These are phyloP conservation scores for Calonectria henricotiae DNA, from an alignment of 2,329 filamentous ascomycete species.

Conservation along the genomic window DNA sequence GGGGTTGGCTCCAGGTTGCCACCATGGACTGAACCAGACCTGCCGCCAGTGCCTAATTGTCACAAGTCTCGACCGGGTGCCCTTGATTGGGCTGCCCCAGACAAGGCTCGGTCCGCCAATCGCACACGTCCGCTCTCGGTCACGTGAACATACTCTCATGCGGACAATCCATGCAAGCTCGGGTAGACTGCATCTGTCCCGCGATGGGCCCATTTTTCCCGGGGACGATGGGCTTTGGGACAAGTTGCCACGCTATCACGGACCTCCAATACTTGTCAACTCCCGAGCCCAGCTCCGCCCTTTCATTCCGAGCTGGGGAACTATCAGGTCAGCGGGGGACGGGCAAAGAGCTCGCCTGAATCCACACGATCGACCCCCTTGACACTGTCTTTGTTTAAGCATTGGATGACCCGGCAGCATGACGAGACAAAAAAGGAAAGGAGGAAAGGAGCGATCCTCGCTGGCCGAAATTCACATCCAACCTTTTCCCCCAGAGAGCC, in stretches of 20 bases:
- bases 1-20: slow-evolving; percentile 47
- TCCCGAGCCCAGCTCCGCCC: slow-evolving; percentile 28
- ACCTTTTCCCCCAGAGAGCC: slow-evolving; percentile 30
- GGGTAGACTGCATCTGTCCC: slow-evolving; percentile 57
- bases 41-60: slow-evolving; percentile 42
- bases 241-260: slow-evolving; percentile 45
- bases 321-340: slow-evolving; percentile 23
- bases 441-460: slow-evolving; percentile 37
- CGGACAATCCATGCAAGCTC: slow-evolving; percentile 55
- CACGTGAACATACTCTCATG: slow-evolving; percentile 59
- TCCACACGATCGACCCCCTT: slow-evolving; percentile 5
- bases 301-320: slow-evolving; percentile 18
- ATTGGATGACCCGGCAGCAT: background rate
- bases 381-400: background rate
- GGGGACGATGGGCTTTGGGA: slow-evolving; percentile 41
- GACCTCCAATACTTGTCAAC: slow-evolving; percentile 39
- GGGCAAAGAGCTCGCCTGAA: slow-evolving; percentile 4
- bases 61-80: slow-evolving; percentile 42
- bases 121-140: slow-evolving; percentile 56
- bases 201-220: slow-evolving; percentile 53
- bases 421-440: slow-evolving; percentile 29
- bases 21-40: slow-evolving; percentile 41
- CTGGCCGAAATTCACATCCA: slow-evolving; percentile 1
- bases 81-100: slow-evolving; percentile 51
- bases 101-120: slow-evolving; percentile 60